Evolutionary conservation across 768 basidiomycete genomes (phyloP).

Genomic region (Lentinula aciculospora): DNA sequence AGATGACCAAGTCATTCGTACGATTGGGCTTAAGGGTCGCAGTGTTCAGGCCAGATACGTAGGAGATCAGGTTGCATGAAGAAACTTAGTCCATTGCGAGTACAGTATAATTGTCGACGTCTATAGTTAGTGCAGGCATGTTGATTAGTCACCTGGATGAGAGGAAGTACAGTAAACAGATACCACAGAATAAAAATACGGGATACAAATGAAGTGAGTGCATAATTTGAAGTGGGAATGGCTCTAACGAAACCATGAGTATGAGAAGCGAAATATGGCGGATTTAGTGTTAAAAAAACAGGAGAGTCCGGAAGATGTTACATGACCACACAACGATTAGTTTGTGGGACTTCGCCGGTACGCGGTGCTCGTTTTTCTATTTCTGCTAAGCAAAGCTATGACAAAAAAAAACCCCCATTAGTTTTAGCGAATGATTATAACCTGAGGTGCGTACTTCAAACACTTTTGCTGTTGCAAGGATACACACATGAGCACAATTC

Average conservation of each 20-base stretch:
- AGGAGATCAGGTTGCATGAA: slow-evolving; percentile 69
- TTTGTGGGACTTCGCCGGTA: slow-evolving; percentile 36
- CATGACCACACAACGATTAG: slow-evolving; percentile 49
- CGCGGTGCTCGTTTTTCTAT: slow-evolving; percentile 65
- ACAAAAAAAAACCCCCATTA: not conserved
- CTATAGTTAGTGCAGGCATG: slow-evolving; percentile 4
- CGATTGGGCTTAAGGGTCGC: slow-evolving; percentile 63
- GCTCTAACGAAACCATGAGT: slow-evolving; percentile 10
- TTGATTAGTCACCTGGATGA: slow-evolving; percentile 4
- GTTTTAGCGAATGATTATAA: not conserved
- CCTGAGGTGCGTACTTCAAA: slow-evolving; percentile 45
- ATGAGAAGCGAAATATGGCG: not conserved
- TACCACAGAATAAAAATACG: slow-evolving; percentile 17
- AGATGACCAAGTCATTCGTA: slow-evolving; percentile 68
- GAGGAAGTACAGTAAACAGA: slow-evolving; percentile 10
- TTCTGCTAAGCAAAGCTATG: slow-evolving; percentile 66
- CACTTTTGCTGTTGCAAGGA: slow-evolving; percentile 53
- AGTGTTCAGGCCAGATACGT: slow-evolving; percentile 61
- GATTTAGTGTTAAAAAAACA: not conserved
- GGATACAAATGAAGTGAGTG: slow-evolving; percentile 18
- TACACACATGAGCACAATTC: slow-evolving; percentile 1
- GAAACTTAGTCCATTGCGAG: not conserved
- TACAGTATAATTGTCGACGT: slow-evolving; percentile 1
- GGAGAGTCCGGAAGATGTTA: slow-evolving; percentile 23
- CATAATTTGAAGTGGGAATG: slow-evolving; percentile 9